Base-by-base conservation (phyloP, 495 filamentous ascomycete species). In the Schizothecium vesticola region DNA sequence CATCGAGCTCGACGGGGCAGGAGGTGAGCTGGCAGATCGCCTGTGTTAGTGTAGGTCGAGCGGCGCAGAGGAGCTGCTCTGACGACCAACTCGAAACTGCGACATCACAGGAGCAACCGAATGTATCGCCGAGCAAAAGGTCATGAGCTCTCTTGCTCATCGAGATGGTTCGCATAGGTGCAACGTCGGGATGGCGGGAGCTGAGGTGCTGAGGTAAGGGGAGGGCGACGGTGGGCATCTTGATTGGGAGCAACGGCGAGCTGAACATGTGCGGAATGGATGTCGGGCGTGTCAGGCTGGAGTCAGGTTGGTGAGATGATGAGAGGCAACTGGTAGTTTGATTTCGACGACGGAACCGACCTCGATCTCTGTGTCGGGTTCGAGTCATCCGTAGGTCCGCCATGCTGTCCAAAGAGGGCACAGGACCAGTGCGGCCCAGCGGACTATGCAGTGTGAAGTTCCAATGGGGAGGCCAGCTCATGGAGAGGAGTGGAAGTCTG, bases 221-320 rank as follows among this genome's bases (percentile, higher is more conserved):
- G 43, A 55, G 24, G 65, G 24, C 28, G 31, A 25, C 25, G 25
- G 43, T 56, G 23, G 43, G 56, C 51, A 29, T 23, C 24, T 57
- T 72, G 68, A 73, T 73, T 70, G 68, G 65, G 16, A 55, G 19
- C 10, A 9, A 43, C 13, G 56, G 36, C 36, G 61, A 68, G 62
- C 56, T 63, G 58, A 68, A 58, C 51, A 65, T 66, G 64, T 66
- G 67, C 62, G 26, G 62, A 28, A 64, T 56, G 23, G 31, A 22
- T 29, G 22, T 65, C 63, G 51, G 55, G 63, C 63, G 71, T 70
- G 70, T 74, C 72, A 72, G 72, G 72, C 72, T 70, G 61, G 61
- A 59, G 72, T 68, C 70, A 67, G 66, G 67, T 63, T 65, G 59
- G 58, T 66, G 59, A 24, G 65, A 65, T 8, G 67, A 23, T 21